Evolutionary conservation across 2,329 filamentous ascomycete genomes (phyloP).

Genomic region (Fusarium humuli): DNA sequence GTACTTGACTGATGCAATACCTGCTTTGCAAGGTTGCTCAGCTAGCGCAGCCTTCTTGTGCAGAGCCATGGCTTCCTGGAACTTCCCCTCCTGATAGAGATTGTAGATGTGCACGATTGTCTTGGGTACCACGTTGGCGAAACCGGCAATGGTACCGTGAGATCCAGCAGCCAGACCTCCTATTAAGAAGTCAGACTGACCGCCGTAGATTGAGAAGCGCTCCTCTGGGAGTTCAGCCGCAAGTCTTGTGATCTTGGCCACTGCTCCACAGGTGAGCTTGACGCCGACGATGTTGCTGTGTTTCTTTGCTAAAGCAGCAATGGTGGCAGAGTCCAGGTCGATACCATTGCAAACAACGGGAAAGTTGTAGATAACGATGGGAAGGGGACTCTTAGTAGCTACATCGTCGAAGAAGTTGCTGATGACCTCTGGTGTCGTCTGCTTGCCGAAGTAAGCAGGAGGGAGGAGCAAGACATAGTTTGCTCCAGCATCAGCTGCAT

Average conservation of each 20-base stretch:
- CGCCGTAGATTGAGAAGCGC: conserved; percentile 75
- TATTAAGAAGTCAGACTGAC: conserved; percentile 78
- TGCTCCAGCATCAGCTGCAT: conserved; percentile 70
- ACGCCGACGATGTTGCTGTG: conserved; percentile 72
- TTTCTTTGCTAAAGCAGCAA: conserved; percentile 50
- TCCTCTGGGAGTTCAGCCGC: conserved; percentile 61
- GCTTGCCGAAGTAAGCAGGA: conserved; percentile 73
- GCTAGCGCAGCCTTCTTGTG: conserved; percentile 73
- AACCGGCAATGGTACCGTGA: conserved; percentile 70
- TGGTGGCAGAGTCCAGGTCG: conserved; percentile 73
- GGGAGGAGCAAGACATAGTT: conserved; percentile 72
- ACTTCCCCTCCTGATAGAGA: conserved; percentile 68
- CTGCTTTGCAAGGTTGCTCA: conserved; percentile 73
- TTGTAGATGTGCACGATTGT: conserved; percentile 69
- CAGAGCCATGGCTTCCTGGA: conserved; percentile 68
- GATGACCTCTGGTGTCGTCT: conserved; percentile 68
- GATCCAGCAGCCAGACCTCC: conserved; percentile 69
- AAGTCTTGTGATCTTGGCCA: conserved; percentile 76
- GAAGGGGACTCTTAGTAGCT: conserved; percentile 62
- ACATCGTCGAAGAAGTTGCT: conserved; percentile 70
- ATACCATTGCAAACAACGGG: conserved; percentile 75
- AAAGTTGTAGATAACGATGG: conserved; percentile 76
- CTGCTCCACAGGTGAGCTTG: conserved; percentile 78
- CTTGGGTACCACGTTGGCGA: conserved; percentile 71
- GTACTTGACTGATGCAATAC: conserved; percentile 75